phyloP scores from a whole-genome alignment of 768 basidiomycete species.

The Pleurotus djamor region DNA sequence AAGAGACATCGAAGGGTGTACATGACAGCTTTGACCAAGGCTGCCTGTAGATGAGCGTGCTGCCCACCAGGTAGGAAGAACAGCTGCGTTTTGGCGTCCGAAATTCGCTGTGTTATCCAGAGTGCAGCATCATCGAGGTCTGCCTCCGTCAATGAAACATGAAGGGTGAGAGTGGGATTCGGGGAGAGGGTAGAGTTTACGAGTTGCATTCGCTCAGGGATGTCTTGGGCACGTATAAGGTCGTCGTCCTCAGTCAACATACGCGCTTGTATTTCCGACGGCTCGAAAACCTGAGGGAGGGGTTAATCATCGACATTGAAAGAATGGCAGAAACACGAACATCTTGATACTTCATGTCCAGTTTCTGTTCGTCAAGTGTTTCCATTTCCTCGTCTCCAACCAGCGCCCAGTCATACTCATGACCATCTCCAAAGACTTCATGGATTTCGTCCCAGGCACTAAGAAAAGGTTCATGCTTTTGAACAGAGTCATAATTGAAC shows the following conservation, averaged over 20 bases:
- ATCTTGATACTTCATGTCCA: constrained; percentile 83
- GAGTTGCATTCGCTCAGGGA: constrained; percentile 95
- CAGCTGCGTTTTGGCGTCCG: constrained; percentile 64
- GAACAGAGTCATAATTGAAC: not conserved
- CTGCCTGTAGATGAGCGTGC: constrained; percentile 56
- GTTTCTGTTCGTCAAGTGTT: constrained; percentile 49
- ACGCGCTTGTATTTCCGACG: constrained; percentile 88
- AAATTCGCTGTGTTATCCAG: constrained; percentile 85
- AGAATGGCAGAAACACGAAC: constrained; percentile 35
- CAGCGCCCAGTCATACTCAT: constrained; percentile 95
- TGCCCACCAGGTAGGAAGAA: constrained; percentile 70
- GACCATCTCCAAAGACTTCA: constrained; percentile 95
- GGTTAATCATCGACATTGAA: constrained; percentile 9
- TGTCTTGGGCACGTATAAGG: constrained; percentile 83
- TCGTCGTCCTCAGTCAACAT: constrained; percentile 94
- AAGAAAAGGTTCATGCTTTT: constrained; percentile 12
- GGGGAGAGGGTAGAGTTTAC: constrained; percentile 80
- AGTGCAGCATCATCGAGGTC: constrained; percentile 80
- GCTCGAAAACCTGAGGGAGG: constrained; percentile 84
- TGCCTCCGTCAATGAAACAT: constrained; percentile 62
- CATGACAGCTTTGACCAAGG: constrained; percentile 78
- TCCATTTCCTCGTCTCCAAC: constrained; percentile 72
- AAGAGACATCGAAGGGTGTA: constrained; percentile 81
- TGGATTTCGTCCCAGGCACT: constrained; percentile 96
- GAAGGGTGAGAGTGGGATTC: constrained; percentile 56